Base-by-base conservation (phyloP, 768 basidiomycete genomes). In the Suillus fuscotomentosus region DNA sequence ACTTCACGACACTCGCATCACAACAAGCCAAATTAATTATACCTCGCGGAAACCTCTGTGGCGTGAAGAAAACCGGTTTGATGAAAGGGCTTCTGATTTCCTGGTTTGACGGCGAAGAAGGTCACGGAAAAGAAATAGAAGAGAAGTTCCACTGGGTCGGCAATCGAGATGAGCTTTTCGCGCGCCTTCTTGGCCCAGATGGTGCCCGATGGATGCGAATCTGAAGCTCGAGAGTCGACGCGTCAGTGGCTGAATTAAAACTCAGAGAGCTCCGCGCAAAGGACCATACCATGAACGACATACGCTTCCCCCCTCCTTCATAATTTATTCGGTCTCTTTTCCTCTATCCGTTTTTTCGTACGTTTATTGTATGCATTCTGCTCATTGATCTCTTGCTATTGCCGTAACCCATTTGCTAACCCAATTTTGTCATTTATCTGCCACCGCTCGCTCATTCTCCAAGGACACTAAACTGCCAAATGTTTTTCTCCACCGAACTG, bases 401-500 rank as follows among this genome's bases (percentile, higher is more conserved):
- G 50, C 57, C 36, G n/a, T 45, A 63, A 59, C 31, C 41, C 39
- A 15, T 64, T 45, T 47, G 61, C 61, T 54, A 41, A 45, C 56
- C 53, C 48, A 17, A 54, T 53, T 47, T 24, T 15, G 34, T 24
- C 41, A 54, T 42, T 38, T 54, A 14, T 54, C 42, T 36, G 34
- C 22, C 39, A 43, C 24, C 14, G 17, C 51, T 51, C 43, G 24
- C 24, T 59, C 17, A 27, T 60, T 34, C 15, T 34, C n/a, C 65
- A 65, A 50, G 34, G 27, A 27, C 53, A 27, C 42, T 38, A 39
- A 62, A 27, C 50, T 53, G 42, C 54, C 61, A 50, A 13, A 94
- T 97, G 94, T 97, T 97, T 80, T 97, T 94, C 76, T 86, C 92
- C 50, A 81, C 89, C 8, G 94, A 95, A 60, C 77, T 96, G 5